phyloP scores from a whole-genome alignment of 1,284 basidiomycete species.

The Psilocybe mexicana region DNA sequence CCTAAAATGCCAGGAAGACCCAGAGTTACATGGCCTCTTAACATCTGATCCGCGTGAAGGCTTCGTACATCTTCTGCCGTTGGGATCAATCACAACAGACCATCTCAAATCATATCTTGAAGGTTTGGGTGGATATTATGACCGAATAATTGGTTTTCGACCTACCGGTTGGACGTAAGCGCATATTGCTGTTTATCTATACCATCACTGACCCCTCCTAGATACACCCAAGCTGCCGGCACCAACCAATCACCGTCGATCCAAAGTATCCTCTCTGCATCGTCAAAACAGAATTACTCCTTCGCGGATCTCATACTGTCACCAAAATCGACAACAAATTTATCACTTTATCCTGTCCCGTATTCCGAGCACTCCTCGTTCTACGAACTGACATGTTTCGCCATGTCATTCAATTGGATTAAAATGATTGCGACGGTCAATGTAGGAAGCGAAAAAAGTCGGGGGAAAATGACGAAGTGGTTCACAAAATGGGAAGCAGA shows the following conservation, averaged over 20 bases:
- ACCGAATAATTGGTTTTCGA: constrained; percentile 79
- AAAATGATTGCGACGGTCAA: constrained; percentile 97
- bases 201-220: constrained; percentile 29
- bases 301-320: constrained; percentile 68
- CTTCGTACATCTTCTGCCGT: constrained; percentile 84
- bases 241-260: constrained; percentile 64
- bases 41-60: constrained; percentile 78
- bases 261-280: constrained; percentile 62
- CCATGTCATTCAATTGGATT: constrained; percentile 78
- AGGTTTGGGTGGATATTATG: constrained; percentile 73
- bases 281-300: constrained; percentile 69
- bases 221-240: constrained; percentile 74
- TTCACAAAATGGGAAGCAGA: constrained; percentile 86
- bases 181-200: background rate
- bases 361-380: constrained; percentile 97
- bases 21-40: constrained; percentile 79
- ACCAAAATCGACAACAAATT: constrained; percentile 66
- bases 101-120: constrained; percentile 78
- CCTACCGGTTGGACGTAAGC: constrained; percentile 95
- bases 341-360: constrained; percentile 87
- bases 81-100: constrained; percentile 80
- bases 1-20: constrained; percentile 79
- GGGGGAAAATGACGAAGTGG: constrained; percentile 87
- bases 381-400: constrained; percentile 92
- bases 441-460: constrained; percentile 77